Conservation (phyloP, 2,329 filamentous ascomycete species). For the Coccinonectria pachysandricola region DNA sequence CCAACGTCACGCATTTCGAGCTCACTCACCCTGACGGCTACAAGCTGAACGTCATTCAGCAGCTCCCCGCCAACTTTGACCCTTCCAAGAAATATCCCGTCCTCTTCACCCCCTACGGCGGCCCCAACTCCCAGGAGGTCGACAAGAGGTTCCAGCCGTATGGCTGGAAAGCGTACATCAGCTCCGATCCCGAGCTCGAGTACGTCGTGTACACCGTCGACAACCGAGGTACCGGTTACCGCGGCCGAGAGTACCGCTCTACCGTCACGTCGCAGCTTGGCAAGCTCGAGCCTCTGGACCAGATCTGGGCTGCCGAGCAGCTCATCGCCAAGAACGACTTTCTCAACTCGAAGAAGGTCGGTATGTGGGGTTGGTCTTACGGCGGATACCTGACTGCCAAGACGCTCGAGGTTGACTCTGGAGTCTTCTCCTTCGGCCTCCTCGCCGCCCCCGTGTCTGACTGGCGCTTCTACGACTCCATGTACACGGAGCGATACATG, state of each 20-base stretch:
- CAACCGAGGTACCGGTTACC: constrained; percentile 55
- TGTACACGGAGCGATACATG: constrained; percentile 68
- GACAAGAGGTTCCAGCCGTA: constrained; percentile 44
- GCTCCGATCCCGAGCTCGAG: constrained; percentile 56
- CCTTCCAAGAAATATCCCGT: constrained; percentile 53
- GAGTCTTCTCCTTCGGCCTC: constrained; percentile 50
- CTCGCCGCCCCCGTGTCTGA: constrained; percentile 58
- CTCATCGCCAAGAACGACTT: constrained; percentile 39
- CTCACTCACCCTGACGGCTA: constrained; percentile 52
- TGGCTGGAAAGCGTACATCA: constrained; percentile 52
- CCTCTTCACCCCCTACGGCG: constrained; percentile 59
- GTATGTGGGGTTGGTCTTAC: constrained; percentile 60
- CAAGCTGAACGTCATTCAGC: constrained; percentile 53
- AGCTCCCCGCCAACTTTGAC: constrained; percentile 55
- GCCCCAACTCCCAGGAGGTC: constrained; percentile 53
- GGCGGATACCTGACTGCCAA: constrained; percentile 58
- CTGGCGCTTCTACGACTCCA: constrained; percentile 61
- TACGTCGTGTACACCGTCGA: constrained; percentile 60
- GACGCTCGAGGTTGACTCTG: constrained; percentile 51
- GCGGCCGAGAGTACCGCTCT: constrained; percentile 52
- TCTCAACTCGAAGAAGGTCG: constrained; percentile 48
- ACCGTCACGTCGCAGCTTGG: constrained; percentile 50
- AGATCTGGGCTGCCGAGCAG: constrained; percentile 55
- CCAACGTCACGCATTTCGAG: constrained; percentile 54
- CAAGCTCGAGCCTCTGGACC: constrained; percentile 52